Base-by-base conservation (phyloP, 1,284 basidiomycete genomes). In the Rhodofomes roseus region DNA sequence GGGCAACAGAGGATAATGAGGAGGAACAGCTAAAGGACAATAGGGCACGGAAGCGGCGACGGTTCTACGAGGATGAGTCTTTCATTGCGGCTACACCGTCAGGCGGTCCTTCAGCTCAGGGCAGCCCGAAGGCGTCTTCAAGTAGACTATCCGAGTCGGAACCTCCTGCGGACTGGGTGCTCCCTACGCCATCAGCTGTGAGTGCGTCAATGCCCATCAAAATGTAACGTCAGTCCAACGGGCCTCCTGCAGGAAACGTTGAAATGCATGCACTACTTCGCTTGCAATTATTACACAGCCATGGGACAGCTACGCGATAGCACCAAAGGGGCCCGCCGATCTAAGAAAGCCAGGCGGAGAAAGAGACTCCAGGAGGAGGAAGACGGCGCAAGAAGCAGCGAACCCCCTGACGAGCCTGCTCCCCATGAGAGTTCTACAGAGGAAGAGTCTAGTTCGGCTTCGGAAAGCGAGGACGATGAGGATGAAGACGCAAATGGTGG, bases 191-290 rank as follows among this genome's bases (percentile, higher is more conserved):
- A 46, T 79, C 82, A 57, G 76, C 84, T 44, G 85, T 86, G 67
- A 72, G 76, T 67, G 1, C 4, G 12, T 20, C 22, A 16, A 9
- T 14, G 9, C n/a, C 14, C 40, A 34, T 46, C 6, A 2, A 9
- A 2, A 39, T 25, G 14, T 7, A 18, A 18, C 2, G 46, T 25
- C 25, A 23, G n/a, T n/a, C n/a, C 4, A 7, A 39, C 22, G n/a
- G n/a, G 18, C 7, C 14, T n/a, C n/a, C 22, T 29, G 18, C 43
- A 91, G 89, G 89, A 91, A 63, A 70, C 90, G 4, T 70, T 91
- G 48, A 90, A 90, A 76, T 80, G 77, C 54, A 81, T 91, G 54
- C 89, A 91, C 64, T 76, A 85, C 66, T 85, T 86, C 61, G 79
- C 89, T 14, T 84, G 81, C 59, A 75, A 76, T 34, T 86, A 85